Percentiles rank a stretch among this genome's conserved stretches.
phyloP scores from a whole-genome alignment of 2,329 filamentous ascomycete species.

The Apiospora arundinis region DNA sequence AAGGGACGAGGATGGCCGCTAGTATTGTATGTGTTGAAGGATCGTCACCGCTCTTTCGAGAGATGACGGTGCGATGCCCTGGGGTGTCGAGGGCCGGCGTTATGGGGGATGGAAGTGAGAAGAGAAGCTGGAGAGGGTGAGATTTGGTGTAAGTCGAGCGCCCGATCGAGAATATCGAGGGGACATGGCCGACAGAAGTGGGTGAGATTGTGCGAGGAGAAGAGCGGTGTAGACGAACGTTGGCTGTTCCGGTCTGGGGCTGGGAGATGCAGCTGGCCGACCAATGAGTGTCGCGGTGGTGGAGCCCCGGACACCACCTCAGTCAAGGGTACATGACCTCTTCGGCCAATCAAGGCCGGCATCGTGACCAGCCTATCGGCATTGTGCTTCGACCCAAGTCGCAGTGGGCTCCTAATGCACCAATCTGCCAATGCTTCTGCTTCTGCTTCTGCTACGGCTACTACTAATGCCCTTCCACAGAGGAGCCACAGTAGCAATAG shows the following conservation, averaged over 20 bases:
- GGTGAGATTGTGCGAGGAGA: constrained; percentile 27
- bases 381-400: constrained; percentile 19
- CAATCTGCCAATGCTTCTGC: no score
- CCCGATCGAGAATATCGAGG: constrained; percentile 29
- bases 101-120: constrained; percentile 24
- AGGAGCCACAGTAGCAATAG: constrained; percentile 13
- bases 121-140: constrained; percentile 22
- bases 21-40: constrained; percentile 53
- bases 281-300: constrained; percentile 20
- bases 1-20: constrained; percentile 47
- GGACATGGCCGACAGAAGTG: constrained; percentile 24
- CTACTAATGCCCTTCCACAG: background rate
- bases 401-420: background rate
- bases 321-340: constrained; percentile 12
- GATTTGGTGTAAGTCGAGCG: constrained; percentile 27
- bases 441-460: no score
- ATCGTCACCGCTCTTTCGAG: constrained; percentile 54
- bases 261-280: constrained; percentile 24
- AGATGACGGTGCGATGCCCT: constrained; percentile 25
- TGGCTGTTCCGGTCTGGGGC: constrained; percentile 26
- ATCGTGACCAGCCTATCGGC: constrained; percentile 18
- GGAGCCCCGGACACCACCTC: constrained; percentile 13
- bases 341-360: constrained; percentile 14
- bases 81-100: constrained; percentile 23
- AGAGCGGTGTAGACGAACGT: constrained; percentile 28